Base-by-base conservation (phyloP, 2,329 filamentous ascomycete genomes). In the Eutypella sp. region DNA sequence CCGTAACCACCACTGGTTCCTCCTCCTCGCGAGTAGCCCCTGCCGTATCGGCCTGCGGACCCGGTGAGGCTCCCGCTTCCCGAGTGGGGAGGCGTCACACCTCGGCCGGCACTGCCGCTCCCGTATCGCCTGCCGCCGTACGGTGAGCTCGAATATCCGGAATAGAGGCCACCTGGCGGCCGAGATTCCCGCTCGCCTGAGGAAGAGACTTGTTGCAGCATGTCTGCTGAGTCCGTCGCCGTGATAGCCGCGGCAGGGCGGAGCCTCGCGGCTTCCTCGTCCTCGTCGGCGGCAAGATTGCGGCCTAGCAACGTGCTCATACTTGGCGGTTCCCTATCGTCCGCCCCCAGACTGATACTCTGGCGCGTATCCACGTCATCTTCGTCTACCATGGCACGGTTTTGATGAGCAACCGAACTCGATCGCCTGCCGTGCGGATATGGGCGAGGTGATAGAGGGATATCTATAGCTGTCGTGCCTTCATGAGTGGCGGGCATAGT, bases 401-500 rank as follows among this genome's bases (percentile, higher is more conserved):
- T 76, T 55, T 84, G 80, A 52, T 85, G 82, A 3, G 79, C 82
- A 6, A 81, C 83, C 3, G 85, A 88, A 63, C 82, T 87, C 1
- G 84, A 81, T n/a, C 84, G 73, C 44, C 85, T 72, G 39, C 72
- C 73, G 50, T 78, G 73, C 3, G 71, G 71, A 24, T 70, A 72
- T 24, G 79, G 71, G 41, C 84, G 75, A 3, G 86, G 86, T 1
- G 85, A 89, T 1, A 84, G 72, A 0, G 85, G 85, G 36, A 89
- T 89, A 51, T 87, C 83, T 45, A 89, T 89, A 2, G 84, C 84
- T 18, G 74, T 82, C 0, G 80, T 79, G 3, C 78, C 78, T 46
- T 79, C 70, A 42, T 72, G 69, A 10, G 70, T 74, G 23, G 68
- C 48, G 13, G 64, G 62, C 11, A 60, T 31, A 61, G 41, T 68